phyloP scores from a whole-genome alignment of 768 basidiomycete species.

The Mycena floridula region DNA sequence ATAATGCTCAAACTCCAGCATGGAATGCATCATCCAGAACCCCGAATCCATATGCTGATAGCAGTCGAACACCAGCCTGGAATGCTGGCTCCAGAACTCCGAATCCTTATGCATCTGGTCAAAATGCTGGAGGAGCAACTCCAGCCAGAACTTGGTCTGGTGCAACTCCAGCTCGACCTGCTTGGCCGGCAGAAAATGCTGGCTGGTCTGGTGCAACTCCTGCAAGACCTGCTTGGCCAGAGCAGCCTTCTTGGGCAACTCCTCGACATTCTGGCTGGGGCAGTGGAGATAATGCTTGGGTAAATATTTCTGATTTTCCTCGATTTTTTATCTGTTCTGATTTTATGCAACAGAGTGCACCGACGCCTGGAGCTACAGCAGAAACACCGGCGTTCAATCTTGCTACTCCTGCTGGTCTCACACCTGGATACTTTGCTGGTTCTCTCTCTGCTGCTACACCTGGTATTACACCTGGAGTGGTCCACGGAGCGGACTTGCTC shows the following conservation, averaged over 20 bases:
- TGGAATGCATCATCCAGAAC: slow-evolving; percentile 62
- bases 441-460: slow-evolving; percentile 29
- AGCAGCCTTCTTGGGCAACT: slow-evolving; percentile 19
- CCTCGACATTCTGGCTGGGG: slow-evolving; percentile 7
- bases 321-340: slow-evolving; percentile 2
- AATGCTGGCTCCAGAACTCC: slow-evolving; percentile 58
- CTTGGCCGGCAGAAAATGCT: slow-evolving; percentile 1
- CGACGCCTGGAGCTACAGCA: slow-evolving; percentile 43
- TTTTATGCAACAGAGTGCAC: slow-evolving; percentile 32
- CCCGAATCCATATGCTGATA: slow-evolving; percentile 58
- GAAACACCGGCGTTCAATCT: slow-evolving; percentile 32
- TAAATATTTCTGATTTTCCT: slow-evolving; percentile 12
- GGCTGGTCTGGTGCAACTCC: slow-evolving; percentile 46
- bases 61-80: slow-evolving; percentile 68
- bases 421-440: slow-evolving; percentile 23
- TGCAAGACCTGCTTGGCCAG: slow-evolving; percentile 26
- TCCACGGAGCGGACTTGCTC: too few relatives aligned
- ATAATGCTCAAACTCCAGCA: slow-evolving; percentile 55
- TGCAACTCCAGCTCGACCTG: slow-evolving; percentile 10
- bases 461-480: slow-evolving; percentile 13
- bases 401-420: slow-evolving; percentile 33
- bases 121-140: slow-evolving; percentile 22
- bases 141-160: slow-evolving; percentile 24
- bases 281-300: slow-evolving; percentile 20
- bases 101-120: slow-evolving; percentile 48